phyloP scores from a whole-genome alignment of 1,284 basidiomycete species.

The Puccinia triticina region DNA sequence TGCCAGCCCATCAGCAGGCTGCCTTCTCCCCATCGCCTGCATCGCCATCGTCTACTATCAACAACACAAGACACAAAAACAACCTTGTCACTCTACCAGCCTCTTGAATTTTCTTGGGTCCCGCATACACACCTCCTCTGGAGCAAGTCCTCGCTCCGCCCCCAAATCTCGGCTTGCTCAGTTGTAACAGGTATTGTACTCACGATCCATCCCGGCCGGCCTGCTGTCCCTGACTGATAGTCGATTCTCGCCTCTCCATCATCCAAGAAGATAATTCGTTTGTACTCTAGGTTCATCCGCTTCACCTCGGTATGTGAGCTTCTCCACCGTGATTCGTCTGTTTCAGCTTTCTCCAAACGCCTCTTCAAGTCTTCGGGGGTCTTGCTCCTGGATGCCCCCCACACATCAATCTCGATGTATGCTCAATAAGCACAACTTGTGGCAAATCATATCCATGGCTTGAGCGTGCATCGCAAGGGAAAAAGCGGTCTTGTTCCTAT shows the following conservation, averaged over 20 bases:
- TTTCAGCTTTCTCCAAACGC: neutral
- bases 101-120: slow-evolving; percentile 1
- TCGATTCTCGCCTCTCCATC: neutral
- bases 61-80: neutral
- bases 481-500: neutral
- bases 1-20: slow-evolving; percentile 18
- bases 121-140: neutral
- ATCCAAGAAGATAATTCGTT: neutral
- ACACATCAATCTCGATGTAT: neutral
- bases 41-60: neutral
- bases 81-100: neutral
- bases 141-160: neutral
- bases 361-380: slow-evolving; percentile 7
- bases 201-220: neutral
- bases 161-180: too few species aligned
- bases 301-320: slow-evolving; percentile 4
- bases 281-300: neutral
- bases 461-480: neutral
- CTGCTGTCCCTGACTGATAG: neutral
- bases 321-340: neutral
- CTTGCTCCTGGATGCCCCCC: neutral
- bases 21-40: neutral
- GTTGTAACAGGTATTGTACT: neutral
- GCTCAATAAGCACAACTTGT: neutral
- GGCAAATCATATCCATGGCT: neutral